Percentiles rank a stretch among this genome's conserved stretches.
phyloP scores from a whole-genome alignment of 306 rosid species.

The Luffa acutangula region DNA sequence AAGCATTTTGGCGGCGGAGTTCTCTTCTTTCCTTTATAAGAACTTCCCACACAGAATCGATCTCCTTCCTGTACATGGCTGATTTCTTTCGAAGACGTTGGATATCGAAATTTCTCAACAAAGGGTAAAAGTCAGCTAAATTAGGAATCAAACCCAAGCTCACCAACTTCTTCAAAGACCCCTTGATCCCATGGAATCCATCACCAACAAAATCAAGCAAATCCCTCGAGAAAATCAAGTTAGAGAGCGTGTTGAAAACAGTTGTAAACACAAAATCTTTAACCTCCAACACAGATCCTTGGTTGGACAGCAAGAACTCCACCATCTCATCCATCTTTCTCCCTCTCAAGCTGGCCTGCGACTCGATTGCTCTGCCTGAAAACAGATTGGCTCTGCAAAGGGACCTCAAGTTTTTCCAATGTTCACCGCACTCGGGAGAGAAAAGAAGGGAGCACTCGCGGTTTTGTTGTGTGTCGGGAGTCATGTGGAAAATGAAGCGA shows the following conservation, averaged over 20 bases:
- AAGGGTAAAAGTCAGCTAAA: neutral
- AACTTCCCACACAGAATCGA: neutral
- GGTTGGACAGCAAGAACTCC: neutral
- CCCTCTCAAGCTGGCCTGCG: neutral
- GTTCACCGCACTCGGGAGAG: neutral
- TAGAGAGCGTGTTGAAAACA: neutral
- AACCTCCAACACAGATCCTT: neutral
- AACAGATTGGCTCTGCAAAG: neutral
- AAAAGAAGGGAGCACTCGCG: neutral
- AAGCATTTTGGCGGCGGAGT: neutral
- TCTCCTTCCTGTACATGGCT: neutral
- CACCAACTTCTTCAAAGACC: neutral
- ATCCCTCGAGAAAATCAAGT: constrained; percentile 6
- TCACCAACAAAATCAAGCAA: neutral
- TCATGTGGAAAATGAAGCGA: neutral
- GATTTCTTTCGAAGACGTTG: neutral
- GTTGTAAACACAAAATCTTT: neutral
- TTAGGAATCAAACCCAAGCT: neutral
- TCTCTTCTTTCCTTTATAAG: neutral
- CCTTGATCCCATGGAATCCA: neutral
- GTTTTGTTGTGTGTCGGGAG: neutral
- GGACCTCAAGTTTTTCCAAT: neutral
- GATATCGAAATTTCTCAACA: neutral
- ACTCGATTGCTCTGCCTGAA: neutral
- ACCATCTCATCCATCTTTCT: neutral